Evolutionary conservation across 495 filamentous ascomycete species (phyloP).

Genomic region (Aspergillus hancockii): DNA sequence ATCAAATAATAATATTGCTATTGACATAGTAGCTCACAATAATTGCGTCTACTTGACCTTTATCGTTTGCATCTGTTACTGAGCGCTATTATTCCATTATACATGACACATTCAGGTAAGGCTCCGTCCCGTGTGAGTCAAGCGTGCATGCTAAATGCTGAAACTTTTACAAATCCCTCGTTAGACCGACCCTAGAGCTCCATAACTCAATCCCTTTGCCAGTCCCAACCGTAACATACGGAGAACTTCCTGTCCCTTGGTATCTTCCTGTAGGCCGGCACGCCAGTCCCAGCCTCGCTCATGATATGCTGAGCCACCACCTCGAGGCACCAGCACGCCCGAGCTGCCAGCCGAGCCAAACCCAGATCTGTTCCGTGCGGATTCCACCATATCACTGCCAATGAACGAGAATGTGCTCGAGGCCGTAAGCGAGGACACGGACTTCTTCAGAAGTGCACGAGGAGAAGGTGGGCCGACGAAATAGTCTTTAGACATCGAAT

Average conservation of each 20-base stretch:
- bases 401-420: conserved; percentile 67
- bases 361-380: conserved; percentile 42
- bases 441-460: conserved; percentile 66
- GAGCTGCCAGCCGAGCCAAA: conserved; percentile 56
- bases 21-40: neutral
- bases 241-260: conserved; percentile 66
- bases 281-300: conserved; percentile 87
- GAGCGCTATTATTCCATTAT: conserved; percentile 1
- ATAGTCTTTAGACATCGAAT: conserved; percentile 28
- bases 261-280: conserved; percentile 55
- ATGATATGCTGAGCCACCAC: conserved; percentile 33
- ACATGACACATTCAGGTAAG: conserved; percentile 7
- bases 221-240: conserved; percentile 70
- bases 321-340: conserved; percentile 52
- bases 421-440: conserved; percentile 54
- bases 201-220: conserved; percentile 57
- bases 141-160: conserved; percentile 7
- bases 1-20: neutral
- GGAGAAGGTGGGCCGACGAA: conserved; percentile 48
- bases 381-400: conserved; percentile 69
- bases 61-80: neutral
- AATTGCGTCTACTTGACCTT: neutral
- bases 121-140: neutral
- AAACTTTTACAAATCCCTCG: neutral
- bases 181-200: conserved; percentile 34